Evolutionary conservation across 1,284 basidiomycete species (phyloP).

Genomic region (Ustanciosporium gigantosporum): DNA sequence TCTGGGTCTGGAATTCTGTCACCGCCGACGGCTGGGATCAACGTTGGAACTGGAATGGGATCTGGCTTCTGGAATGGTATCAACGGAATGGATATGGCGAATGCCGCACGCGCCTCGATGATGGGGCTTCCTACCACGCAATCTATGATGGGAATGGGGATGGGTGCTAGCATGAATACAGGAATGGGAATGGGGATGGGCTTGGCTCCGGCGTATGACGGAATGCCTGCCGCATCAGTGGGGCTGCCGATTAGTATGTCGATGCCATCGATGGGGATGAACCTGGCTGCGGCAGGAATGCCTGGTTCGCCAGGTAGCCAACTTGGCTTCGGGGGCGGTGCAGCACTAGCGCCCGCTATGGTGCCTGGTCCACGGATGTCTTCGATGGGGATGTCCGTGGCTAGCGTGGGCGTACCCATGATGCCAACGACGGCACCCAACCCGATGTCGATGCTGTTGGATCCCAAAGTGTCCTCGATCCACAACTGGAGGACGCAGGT

Average conservation of each 20-base stretch:
- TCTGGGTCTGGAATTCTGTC: slow-evolving; percentile 9
- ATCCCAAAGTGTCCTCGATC: slow-evolving; percentile 39
- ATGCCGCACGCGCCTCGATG: slow-evolving; percentile 4
- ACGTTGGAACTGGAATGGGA: neutral
- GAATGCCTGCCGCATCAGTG: slow-evolving; percentile 16
- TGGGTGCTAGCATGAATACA: slow-evolving; percentile 15
- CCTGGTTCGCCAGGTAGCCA: neutral
- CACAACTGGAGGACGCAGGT: slow-evolving; percentile 44
- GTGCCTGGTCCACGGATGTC: too few relatives aligned
- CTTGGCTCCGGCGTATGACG: slow-evolving; percentile 14
- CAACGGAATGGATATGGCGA: slow-evolving; percentile 8
- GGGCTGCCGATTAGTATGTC: slow-evolving; percentile 15
- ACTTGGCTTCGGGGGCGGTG: neutral
- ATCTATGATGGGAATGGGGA: slow-evolving; percentile 18
- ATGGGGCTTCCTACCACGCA: slow-evolving; percentile 19
- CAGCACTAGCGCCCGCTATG: neutral
- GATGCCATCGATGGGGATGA: neutral
- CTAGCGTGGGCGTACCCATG: neutral
- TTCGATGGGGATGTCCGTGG: neutral
- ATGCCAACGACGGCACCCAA: slow-evolving; percentile 20
- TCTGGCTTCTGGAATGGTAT: neutral
- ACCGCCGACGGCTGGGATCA: slow-evolving; percentile 1
- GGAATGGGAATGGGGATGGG: too few relatives aligned
- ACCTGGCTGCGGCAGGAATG: neutral
- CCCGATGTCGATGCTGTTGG: slow-evolving; percentile 31